Evolutionary conservation across 768 basidiomycete genomes (phyloP), one percentile per base, ranked within the genome.

Genomic region (Cubamyces sp.): DNA sequence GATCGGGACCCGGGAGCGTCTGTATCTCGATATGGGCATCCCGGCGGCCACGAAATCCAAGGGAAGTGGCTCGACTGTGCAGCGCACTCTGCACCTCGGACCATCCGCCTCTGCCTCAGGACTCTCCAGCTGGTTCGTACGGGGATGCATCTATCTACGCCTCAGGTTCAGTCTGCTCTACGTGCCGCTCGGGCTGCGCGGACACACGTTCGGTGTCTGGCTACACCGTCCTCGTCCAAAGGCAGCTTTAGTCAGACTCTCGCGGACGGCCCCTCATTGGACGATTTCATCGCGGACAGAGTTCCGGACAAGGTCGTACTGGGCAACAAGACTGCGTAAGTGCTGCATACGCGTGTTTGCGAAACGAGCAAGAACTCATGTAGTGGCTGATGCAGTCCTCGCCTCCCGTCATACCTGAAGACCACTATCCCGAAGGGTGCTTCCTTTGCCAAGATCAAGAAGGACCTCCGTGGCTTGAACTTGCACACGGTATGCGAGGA

Each of bases 401-500:
- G 95, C 40, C 82, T 98, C 9, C 95, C 95, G 19, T 84, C 87
- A 1, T 90, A 87, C 77, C 79, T 98, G 43, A 96, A 96, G 80
- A 96, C 94, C 14, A 87, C 87, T 42, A 95, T 96, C 65, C 96
- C 97, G 0, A 92, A 90, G 0, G 92, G 94, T 30, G 79, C 81
- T 12, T 94, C 95, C 2, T 99, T 90, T 74, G 88, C 85, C 66
- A 92, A 87, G 70, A 98, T 99, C 66, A 98, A 96, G 83, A 92
- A 90, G 67, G 97, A 99, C 75, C 81, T 99, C 15, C 82, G 97
- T 54, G 96, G 96, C 1, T 83, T 99, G 2, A 85, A 85, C 8
- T 79, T 99, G 50, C 94, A 97, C 70, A 99, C 97, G 0, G 97
- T 99, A 2, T 99, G 97, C 70, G 97, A 99, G 75, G 97, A 99